Evolutionary conservation across 768 basidiomycete species (phyloP).

Genomic region (Lentinus brumalis): DNA sequence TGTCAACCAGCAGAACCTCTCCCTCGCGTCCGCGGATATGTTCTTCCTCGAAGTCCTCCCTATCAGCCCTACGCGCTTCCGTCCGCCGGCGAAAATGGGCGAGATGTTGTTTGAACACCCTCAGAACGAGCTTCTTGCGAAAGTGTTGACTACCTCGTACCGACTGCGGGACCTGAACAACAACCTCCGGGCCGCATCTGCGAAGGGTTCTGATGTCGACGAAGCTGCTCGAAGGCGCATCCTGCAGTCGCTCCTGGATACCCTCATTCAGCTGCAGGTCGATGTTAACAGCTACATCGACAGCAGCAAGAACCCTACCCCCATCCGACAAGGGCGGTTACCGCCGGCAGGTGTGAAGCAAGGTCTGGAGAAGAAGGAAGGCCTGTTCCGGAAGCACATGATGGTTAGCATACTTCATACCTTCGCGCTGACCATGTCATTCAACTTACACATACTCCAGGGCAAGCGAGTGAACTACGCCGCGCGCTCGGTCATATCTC

Average conservation of each 20-base stretch:
- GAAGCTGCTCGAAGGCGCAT: constrained; percentile 53
- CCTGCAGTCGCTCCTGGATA: constrained; percentile 72
- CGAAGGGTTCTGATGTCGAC: constrained; percentile 57
- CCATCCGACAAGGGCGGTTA: constrained; percentile 83
- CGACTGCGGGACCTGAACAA: constrained; percentile 76
- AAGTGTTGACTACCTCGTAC: constrained; percentile 79
- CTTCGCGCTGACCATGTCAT: not conserved
- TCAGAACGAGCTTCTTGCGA: constrained; percentile 88
- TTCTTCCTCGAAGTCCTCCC: constrained; percentile 95
- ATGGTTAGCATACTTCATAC: constrained; percentile 63
- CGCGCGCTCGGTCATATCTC: constrained; percentile 99
- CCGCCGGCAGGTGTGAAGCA: constrained; percentile 96
- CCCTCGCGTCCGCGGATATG: constrained; percentile 85
- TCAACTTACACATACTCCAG: constrained; percentile 41
- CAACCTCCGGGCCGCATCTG: constrained; percentile 60
- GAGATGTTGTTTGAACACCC: constrained; percentile 95
- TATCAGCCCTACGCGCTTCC: constrained; percentile 93
- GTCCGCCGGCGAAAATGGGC: constrained; percentile 89
- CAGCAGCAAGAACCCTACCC: constrained; percentile 89
- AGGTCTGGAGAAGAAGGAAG: constrained; percentile 97
- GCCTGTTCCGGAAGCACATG: constrained; percentile 97
- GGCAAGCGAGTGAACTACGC: constrained; percentile 99
- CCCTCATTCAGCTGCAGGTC: constrained; percentile 86
- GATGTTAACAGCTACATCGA: constrained; percentile 98
- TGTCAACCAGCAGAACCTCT: constrained; percentile 59